Conservation (phyloP, 257 asterid species). For the Solanum pimpinellifolium region DNA sequence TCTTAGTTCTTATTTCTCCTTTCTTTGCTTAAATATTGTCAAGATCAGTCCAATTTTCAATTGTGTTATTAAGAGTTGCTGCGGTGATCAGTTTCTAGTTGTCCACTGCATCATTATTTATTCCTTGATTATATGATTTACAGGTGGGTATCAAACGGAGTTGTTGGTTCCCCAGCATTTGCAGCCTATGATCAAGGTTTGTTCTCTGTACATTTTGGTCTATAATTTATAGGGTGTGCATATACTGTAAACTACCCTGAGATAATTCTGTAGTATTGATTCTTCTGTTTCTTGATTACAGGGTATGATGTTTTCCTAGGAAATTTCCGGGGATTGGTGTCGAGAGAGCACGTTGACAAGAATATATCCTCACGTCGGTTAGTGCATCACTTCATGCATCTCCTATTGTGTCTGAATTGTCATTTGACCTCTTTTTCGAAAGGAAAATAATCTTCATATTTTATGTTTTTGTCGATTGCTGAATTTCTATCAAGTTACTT, state of each 20-base stretch:
- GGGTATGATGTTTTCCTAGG: conserved; percentile 98
- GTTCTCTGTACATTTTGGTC: not conserved
- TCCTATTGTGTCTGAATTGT: not conserved
- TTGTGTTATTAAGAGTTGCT: not conserved
- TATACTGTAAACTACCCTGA: not conserved
- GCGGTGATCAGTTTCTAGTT: not conserved
- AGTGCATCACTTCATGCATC: conserved; percentile 18
- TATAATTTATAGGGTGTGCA: not conserved
- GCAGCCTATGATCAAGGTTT: conserved; percentile 99
- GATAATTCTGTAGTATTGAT: not conserved
- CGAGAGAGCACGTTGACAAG: conserved; percentile 76
- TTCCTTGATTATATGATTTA: conserved; percentile 2
- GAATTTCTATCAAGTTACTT: not conserved
- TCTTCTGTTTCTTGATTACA: conserved; percentile 17
- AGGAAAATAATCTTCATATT: not conserved
- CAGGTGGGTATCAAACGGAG: conserved; percentile 98
- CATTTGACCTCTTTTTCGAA: not conserved
- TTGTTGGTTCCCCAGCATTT: conserved; percentile 98
- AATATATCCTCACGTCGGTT: conserved; percentile 75
- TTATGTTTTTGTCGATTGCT: not conserved
- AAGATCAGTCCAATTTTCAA: not conserved
- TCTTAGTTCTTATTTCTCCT: not conserved
- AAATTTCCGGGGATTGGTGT: conserved; percentile 86
- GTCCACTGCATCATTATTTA: not conserved
- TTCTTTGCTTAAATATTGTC: not conserved